phyloP scores from a whole-genome alignment of 208 protist species.

The Lotmaria passim region DNA sequence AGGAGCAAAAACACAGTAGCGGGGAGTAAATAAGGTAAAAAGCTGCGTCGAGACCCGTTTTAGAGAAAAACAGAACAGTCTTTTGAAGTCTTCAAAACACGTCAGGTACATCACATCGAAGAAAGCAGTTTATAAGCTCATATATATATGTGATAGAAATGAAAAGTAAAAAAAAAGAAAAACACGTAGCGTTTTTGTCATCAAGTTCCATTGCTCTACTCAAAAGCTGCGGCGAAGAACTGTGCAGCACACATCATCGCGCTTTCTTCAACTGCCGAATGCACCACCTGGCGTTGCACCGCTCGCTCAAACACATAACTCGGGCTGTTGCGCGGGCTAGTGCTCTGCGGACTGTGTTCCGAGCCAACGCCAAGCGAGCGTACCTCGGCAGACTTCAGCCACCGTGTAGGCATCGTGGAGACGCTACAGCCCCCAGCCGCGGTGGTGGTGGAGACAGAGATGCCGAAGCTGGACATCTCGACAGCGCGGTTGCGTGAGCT shows the following conservation, averaged over 20 bases:
- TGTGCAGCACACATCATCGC: slow-evolving; percentile 18
- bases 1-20: too few species aligned
- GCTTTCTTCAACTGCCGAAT: background rate
- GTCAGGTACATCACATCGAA: too few species aligned
- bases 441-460: slow-evolving; percentile 18
- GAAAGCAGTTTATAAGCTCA: too few species aligned
- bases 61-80: too few species aligned
- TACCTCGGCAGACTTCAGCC: slow-evolving; percentile 10
- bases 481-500: slow-evolving; percentile 13
- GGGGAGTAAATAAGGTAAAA: too few species aligned
- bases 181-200: background rate
- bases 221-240: background rate
- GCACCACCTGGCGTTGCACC: slow-evolving; percentile 7
- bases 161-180: background rate
- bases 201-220: background rate
- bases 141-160: background rate
- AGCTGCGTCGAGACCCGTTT: too few species aligned
- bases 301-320: slow-evolving; percentile 21
- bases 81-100: too few species aligned
- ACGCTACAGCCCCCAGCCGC: background rate
- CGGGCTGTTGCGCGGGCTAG: background rate
- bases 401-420: slow-evolving; percentile 6
- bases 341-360: background rate
- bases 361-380: background rate
- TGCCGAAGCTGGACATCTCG: slow-evolving; percentile 26